Evolutionary conservation across 495 filamentous ascomycete species (phyloP), one percentile per base, ranked within the genome.

Genomic region (Neurospora intermedia): DNA sequence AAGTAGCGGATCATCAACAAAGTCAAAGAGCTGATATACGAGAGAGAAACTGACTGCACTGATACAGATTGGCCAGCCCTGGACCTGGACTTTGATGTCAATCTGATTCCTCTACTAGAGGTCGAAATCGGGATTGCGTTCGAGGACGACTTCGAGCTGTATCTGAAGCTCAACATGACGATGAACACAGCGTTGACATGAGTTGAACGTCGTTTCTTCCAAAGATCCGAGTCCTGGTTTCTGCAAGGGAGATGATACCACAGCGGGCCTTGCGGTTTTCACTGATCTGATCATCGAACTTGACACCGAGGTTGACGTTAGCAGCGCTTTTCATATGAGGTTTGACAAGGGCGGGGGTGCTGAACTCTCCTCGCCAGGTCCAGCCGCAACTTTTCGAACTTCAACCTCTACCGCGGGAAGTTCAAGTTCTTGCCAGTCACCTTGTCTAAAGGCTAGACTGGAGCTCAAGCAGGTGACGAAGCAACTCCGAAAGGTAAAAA

Each of bases 261-360:
- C 77, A 13, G 71, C 84, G 1, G 87, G 86, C 0, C 78, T 84
- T 13, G 73, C 85, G 38, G 82, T 86, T 69, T 75, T 80, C 23
- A 74, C 87, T 20, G 85, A 87, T 73, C 73, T 88, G 66, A 84
- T 88, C 41, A 76, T 88, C 13, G 82, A 80, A 59, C 84, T 80
- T 7, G 76, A 85, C 10, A 77, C 80, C 2, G 79, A 84, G 69
- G 81, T 88, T 45, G 82, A 86, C 71, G 85, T 89, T 48, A 82
- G 82, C 71, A 84, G 79, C 70, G 87, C 86, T 1, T 82, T 89
- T 48, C 86, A 88, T 72, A 81, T 88, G 71, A 82, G 83, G 74
- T 77, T 88, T 4, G 83, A 88, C 15, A 83, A 87, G 69, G 81
- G 82, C 0, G 72, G 86, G 35, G 74, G 75, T 1, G 75, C 86